Base-by-base conservation (phyloP, 257 asterid genomes). In the Salvia rosmarinus region DNA sequence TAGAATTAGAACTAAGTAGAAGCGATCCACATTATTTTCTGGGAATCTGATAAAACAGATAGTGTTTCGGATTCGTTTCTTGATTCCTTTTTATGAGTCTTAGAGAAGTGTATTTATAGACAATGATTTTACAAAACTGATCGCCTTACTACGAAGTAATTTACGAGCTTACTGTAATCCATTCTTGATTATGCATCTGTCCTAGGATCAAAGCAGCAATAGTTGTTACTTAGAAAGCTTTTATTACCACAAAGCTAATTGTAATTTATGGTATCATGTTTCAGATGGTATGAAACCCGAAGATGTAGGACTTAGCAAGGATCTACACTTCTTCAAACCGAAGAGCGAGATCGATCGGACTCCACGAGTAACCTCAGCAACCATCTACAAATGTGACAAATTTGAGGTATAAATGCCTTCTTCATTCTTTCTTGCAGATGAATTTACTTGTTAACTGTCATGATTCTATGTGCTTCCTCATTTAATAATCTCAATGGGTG, bases 231-330 rank as follows among this genome's bases (percentile, higher is more conserved):
- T 14, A 56, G 40, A 23, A 54, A 25, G 17, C 39, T 17, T 20
- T 28, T 28, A 40, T 28, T 57, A 30, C 64, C 21, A 12, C 12
- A 39, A 35, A 39, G 19, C 55, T 69, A 54, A 55, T 39, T 25
- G 23, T 32, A 17, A 9, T 42, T 21, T 59, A 25, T 47, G 59
- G 28, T 32, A 5, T 19, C 4, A 8, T 77, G 65, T 76, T 75
- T 66, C 51, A 91, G 97, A 87, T 78, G 73, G 51, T 25, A 86
- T 89, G 95, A 75, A 63, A 63, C 90, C 93, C 6, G 91, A 87
- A 71, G 96, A 91, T 64, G 88, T 91, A 13, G 97, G 96, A 44
- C 88, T 91, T 6, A 85, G 78, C 49, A 76, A 17, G 59, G 81
- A 81, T 77, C 76, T 89, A 21, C 89, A 81, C 11, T 91, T 91